These are phyloP conservation scores for Acorus calamus DNA, from an alignment of 106 monocot species.

Conservation along the genomic window DNA sequence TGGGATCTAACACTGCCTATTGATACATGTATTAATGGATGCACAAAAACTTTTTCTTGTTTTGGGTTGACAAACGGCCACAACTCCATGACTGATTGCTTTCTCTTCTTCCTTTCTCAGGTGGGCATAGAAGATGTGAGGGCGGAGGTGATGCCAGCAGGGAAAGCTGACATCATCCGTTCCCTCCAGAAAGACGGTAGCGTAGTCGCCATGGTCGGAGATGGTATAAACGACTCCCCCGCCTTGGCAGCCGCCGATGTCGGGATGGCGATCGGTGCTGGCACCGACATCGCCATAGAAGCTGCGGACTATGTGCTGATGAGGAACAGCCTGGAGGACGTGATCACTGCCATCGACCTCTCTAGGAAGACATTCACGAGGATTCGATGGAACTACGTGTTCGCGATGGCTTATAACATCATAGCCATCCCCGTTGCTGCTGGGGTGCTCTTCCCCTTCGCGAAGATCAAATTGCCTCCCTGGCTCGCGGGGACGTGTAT, in stretches of 20 bases:
- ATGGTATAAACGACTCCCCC: conserved; percentile 95
- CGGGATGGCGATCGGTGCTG: conserved; percentile 91
- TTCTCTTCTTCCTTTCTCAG: conserved; percentile 11
- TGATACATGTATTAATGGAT: no score
- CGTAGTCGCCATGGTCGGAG: conserved; percentile 88
- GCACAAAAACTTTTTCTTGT: no score
- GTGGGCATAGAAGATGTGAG: conserved; percentile 85
- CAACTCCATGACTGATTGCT: background rate
- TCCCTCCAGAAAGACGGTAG: conserved; percentile 56
- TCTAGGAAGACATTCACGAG: conserved; percentile 81
- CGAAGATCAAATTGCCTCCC: conserved; percentile 60
- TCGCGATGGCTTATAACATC: conserved; percentile 82
- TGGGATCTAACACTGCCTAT: no score
- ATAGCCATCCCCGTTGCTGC: conserved; percentile 79
- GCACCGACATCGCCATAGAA: conserved; percentile 89
- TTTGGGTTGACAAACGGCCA: no score
- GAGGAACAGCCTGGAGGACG: conserved; percentile 80
- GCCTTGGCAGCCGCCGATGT: conserved; percentile 84
- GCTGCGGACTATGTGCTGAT: conserved; percentile 90
- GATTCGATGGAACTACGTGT: conserved; percentile 80
- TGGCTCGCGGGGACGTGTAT: conserved; percentile 94
- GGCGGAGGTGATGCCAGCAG: conserved; percentile 87
- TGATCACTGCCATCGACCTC: conserved; percentile 90
- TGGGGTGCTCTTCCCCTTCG: conserved; percentile 75
- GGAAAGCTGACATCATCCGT: conserved; percentile 61